Percentiles rank a stretch among this genome's conserved stretches.
Conservation (phyloP, 169 alveolate species). For the Plasmodium gallinaceum region DNA sequence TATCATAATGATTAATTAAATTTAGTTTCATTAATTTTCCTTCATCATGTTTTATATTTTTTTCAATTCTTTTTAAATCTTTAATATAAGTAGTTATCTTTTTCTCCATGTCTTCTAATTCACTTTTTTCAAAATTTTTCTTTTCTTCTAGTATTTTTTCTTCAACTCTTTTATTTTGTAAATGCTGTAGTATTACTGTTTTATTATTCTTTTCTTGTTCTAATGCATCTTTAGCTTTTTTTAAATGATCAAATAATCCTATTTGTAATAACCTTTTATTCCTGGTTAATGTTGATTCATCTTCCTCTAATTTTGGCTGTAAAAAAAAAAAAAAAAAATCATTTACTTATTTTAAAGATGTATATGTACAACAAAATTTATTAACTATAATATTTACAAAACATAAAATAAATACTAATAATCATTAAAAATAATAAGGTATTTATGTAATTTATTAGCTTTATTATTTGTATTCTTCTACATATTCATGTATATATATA, state of each 20-base stretch:
- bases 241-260: constrained; percentile 80
- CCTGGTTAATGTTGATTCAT: constrained; percentile 77
- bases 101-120: constrained; percentile 77
- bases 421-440: too few species aligned
- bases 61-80: constrained; percentile 61
- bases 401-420: too few species aligned
- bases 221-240: constrained; percentile 82
- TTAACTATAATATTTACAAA: too few species aligned
- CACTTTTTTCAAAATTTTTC: constrained; percentile 76
- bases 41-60: constrained; percentile 56
- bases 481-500: not conserved
- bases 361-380: too few species aligned
- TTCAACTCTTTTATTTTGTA: constrained; percentile 53
- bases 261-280: constrained; percentile 79
- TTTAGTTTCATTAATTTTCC: constrained; percentile 68
- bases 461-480: not conserved
- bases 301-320: constrained; percentile 80
- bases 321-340: not conserved
- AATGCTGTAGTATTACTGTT: constrained; percentile 56
- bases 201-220: constrained; percentile 80
- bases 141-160: constrained; percentile 78
- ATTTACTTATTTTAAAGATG: too few species aligned
- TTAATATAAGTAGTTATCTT: constrained; percentile 52
- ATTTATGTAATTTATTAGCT: not conserved
- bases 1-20: constrained; percentile 80